Conservation (phyloP, 176 grass and related monocot genomes). For the Thinopyrum elongatum region DNA sequence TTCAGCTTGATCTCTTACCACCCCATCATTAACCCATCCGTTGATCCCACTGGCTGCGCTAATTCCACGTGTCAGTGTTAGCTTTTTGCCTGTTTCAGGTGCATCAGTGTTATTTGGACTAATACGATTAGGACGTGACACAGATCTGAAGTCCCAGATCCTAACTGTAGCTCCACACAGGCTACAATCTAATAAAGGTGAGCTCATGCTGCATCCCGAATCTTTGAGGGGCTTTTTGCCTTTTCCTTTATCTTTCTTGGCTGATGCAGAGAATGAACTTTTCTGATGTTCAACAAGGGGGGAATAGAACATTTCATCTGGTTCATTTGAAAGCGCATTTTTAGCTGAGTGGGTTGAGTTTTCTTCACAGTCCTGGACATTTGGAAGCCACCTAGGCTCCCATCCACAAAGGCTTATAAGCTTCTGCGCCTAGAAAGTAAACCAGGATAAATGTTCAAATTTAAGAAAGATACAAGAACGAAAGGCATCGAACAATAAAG, state of each 20-base stretch:
- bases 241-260: conserved; percentile 77
- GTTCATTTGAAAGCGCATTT: conserved; percentile 56
- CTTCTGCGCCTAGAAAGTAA: conserved; percentile 74
- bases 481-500: conserved; percentile 12
- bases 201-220: conserved; percentile 74
- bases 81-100: conserved; percentile 70
- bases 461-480: conserved; percentile 10
- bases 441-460: conserved; percentile 16
- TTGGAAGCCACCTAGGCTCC: conserved; percentile 99
- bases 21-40: conserved; percentile 63
- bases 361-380: conserved; percentile 97
- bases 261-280: conserved; percentile 60
- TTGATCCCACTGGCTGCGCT: conserved; percentile 93
- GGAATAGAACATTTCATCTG: conserved; percentile 37
- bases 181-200: conserved; percentile 89
- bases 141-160: conserved; percentile 73
- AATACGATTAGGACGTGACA: conserved; percentile 57
- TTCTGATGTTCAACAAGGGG: conserved; percentile 46
- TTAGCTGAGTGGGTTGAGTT: conserved; percentile 83
- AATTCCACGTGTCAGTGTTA: conserved; percentile 58
- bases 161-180: conserved; percentile 86
- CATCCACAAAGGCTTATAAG: conserved; percentile 98
- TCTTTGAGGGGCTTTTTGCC: conserved; percentile 66
- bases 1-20: conserved; percentile 66
- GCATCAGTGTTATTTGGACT: conserved; percentile 62